Conservation (phyloP, 805 yeast genomes). For the Barnettozyma sucrosica region DNA sequence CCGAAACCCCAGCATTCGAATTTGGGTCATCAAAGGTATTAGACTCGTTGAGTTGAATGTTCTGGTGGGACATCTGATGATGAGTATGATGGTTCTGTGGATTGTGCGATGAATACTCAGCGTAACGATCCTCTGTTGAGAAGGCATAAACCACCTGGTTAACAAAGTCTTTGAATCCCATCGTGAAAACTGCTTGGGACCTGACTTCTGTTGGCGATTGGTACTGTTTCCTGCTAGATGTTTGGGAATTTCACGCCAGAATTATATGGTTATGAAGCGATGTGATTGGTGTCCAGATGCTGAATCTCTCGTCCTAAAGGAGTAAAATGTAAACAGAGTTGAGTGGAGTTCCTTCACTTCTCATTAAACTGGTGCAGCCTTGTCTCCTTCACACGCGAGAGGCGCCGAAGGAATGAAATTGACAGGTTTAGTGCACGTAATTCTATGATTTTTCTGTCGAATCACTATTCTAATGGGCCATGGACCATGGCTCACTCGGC, state of each 20-base stretch:
- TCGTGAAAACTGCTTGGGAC: background rate
- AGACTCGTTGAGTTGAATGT: slow-evolving; percentile 21
- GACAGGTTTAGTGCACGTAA: no score
- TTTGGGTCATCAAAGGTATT: slow-evolving; percentile 34
- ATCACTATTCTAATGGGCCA: no score
- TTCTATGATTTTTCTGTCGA: no score
- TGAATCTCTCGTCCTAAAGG: background rate
- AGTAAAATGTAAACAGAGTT: background rate
- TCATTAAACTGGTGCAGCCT: no score
- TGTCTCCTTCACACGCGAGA: no score
- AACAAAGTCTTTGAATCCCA: slow-evolving; percentile 40
- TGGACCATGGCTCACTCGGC: no score
- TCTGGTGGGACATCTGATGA: slow-evolving; percentile 5
- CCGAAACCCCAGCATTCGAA: slow-evolving; percentile 61
- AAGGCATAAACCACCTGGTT: slow-evolving; percentile 59
- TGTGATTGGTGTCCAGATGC: background rate
- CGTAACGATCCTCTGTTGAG: slow-evolving; percentile 63
- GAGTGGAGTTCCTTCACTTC: background rate
- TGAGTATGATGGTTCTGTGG: slow-evolving; percentile 22
- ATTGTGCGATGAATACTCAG: slow-evolving; percentile 52
- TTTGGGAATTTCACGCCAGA: background rate
- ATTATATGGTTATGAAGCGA: background rate
- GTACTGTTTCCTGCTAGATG: background rate
- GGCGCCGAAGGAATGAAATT: no score
- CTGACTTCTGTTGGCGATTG: background rate